Percentiles rank a stretch among this genome's conserved stretches.
Conservation (phyloP, 2,329 filamentous ascomycete species). For the Sporothrix sp. region DNA sequence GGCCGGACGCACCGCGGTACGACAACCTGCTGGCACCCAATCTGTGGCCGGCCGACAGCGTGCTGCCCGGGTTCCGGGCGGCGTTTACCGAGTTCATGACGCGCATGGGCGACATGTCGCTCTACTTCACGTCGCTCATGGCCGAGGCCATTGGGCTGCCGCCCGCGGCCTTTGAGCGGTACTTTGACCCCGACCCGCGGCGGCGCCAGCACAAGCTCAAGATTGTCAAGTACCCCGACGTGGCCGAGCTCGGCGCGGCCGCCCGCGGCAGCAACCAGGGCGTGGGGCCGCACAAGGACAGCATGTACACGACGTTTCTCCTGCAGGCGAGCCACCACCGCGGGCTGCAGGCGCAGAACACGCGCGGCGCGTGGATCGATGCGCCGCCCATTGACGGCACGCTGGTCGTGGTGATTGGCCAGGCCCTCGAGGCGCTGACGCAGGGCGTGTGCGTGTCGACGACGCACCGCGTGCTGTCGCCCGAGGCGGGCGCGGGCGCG, state of each 20-base stretch:
- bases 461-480: slow-evolving; percentile 74
- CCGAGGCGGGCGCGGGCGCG: slow-evolving; percentile 56
- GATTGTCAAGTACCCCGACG: slow-evolving; percentile 77
- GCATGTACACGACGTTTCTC: slow-evolving; percentile 73
- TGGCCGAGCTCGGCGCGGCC: slow-evolving; percentile 43
- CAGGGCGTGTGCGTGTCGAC: slow-evolving; percentile 73
- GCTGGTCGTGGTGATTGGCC: slow-evolving; percentile 78
- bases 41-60: slow-evolving; percentile 62
- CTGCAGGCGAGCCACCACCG: slow-evolving; percentile 68
- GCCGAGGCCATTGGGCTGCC: slow-evolving; percentile 74
- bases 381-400: slow-evolving; percentile 67
- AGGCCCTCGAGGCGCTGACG: slow-evolving; percentile 77
- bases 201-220: slow-evolving; percentile 76
- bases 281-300: slow-evolving; percentile 76
- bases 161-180: slow-evolving; percentile 59
- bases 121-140: slow-evolving; percentile 67
- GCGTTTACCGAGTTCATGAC: slow-evolving; percentile 67
- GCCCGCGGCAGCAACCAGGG: slow-evolving; percentile 31
- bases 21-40: slow-evolving; percentile 67
- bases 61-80: slow-evolving; percentile 57
- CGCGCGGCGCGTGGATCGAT: slow-evolving; percentile 69
- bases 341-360: slow-evolving; percentile 77
- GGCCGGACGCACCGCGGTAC: slow-evolving; percentile 54
- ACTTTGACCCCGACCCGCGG: slow-evolving; percentile 55
- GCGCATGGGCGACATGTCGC: slow-evolving; percentile 62